Conservation (phyloP, 345 rosid genomes). For the Eucalyptus marginata region DNA sequence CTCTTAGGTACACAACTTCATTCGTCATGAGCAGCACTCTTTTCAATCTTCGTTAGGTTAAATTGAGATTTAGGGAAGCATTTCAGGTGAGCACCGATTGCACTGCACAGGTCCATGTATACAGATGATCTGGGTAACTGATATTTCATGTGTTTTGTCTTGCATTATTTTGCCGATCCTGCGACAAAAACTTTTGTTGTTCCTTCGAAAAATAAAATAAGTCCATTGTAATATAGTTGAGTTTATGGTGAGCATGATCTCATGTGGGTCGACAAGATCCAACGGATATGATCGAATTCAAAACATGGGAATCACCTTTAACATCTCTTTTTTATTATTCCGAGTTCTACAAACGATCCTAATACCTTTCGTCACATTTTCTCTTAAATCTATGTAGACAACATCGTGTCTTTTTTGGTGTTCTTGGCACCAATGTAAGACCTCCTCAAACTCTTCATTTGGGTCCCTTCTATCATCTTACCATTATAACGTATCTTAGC, state of each 20-base stretch:
- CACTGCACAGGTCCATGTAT: neutral
- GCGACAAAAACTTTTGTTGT: too few relatives aligned
- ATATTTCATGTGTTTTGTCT: neutral
- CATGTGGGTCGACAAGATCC: neutral
- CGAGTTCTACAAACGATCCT: neutral
- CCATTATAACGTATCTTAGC: neutral
- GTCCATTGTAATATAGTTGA: neutral
- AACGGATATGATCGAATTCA: neutral
- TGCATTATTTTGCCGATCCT: neutral
- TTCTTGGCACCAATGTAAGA: conserved; percentile 77
- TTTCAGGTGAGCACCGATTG: neutral
- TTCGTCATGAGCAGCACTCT: neutral
- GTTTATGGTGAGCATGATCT: neutral
- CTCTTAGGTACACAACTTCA: conserved; percentile 31
- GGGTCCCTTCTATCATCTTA: neutral
- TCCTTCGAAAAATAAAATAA: too few relatives aligned
- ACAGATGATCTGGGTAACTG: neutral
- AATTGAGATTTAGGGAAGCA: neutral
- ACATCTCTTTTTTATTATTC: neutral
- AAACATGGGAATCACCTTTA: neutral
- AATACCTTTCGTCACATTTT: neutral
- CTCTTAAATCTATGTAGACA: conserved; percentile 23
- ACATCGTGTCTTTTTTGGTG: conserved; percentile 46
- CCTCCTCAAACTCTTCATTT: neutral
- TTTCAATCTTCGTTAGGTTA: neutral